These are phyloP conservation scores for Silene coronaria DNA, from an alignment of 179 eudicot species.

Conservation along the genomic window DNA sequence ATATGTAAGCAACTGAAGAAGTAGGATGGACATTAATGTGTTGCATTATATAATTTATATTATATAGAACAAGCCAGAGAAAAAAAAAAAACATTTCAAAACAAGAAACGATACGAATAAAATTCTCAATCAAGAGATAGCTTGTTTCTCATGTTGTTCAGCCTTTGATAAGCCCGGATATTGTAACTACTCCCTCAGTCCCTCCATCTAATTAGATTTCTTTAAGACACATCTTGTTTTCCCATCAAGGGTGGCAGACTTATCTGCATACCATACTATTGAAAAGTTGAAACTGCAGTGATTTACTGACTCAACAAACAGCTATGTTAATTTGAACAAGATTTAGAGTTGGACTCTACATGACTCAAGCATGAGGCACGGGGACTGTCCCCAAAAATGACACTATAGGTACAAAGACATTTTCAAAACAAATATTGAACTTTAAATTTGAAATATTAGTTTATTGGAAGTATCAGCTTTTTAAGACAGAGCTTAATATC, in stretches of 20 bases:
- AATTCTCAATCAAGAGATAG: background rate
- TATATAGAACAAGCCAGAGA: background rate
- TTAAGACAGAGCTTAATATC: too few relatives aligned
- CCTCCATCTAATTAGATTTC: too few relatives aligned
- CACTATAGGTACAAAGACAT: too few relatives aligned
- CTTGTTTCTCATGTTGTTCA: too few relatives aligned
- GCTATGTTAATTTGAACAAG: background rate
- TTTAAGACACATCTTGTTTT: too few relatives aligned
- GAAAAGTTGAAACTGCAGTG: background rate
- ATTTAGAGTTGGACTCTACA: too few relatives aligned
- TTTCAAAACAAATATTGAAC: background rate
- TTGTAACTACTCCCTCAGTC: too few relatives aligned
- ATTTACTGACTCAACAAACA: background rate
- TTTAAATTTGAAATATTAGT: too few relatives aligned
- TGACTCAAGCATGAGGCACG: background rate
- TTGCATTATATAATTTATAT: slow-evolving; percentile 1
- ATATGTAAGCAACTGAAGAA: slow-evolving; percentile 39
- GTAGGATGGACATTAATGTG: background rate
- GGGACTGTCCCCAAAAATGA: too few relatives aligned
- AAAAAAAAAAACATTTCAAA: background rate
- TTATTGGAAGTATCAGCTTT: background rate
- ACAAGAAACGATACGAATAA: background rate
- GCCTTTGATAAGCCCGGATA: background rate
- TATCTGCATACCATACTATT: too few relatives aligned
- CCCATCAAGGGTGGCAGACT: too few relatives aligned